These are phyloP conservation scores for Neurospora sublineolata DNA, from an alignment of 495 filamentous ascomycete species.

Conservation along the genomic window DNA sequence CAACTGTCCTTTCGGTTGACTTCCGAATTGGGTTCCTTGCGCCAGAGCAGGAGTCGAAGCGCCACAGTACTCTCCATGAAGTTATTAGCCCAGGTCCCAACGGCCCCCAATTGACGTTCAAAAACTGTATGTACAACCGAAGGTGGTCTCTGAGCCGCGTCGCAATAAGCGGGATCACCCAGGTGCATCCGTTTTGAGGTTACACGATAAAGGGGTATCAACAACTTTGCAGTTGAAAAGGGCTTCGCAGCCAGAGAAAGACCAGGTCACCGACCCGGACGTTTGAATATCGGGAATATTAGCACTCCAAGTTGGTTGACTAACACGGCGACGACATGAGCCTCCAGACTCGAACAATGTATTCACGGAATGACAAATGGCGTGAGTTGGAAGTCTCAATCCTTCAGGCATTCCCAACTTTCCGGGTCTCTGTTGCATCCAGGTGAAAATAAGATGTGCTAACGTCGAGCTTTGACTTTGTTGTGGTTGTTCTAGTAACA, in stretches of 20 bases:
- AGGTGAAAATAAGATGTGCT: background rate
- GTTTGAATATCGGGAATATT: background rate
- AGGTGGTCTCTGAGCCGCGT: background rate
- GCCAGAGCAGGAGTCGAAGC: background rate
- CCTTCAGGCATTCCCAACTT: background rate
- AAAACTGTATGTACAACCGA: too few relatives aligned
- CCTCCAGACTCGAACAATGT: background rate
- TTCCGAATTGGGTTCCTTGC: background rate
- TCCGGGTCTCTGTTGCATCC: background rate
- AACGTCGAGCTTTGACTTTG: background rate
- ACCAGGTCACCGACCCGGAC: background rate
- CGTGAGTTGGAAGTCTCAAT: background rate
- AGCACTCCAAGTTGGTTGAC: background rate
- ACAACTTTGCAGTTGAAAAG: background rate
- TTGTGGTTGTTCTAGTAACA: background rate
- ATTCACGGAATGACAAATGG: too few relatives aligned
- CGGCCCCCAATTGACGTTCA: background rate
- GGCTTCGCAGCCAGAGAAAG: background rate
- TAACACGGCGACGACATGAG: background rate
- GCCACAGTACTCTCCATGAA: background rate
- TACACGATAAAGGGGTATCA: background rate
- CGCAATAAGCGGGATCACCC: background rate
- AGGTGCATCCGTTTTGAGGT: background rate
- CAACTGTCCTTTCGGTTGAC: background rate
- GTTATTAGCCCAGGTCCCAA: background rate